Base-by-base conservation (phyloP, 78 protist species). In the Chrysochromulina parva region DNA sequence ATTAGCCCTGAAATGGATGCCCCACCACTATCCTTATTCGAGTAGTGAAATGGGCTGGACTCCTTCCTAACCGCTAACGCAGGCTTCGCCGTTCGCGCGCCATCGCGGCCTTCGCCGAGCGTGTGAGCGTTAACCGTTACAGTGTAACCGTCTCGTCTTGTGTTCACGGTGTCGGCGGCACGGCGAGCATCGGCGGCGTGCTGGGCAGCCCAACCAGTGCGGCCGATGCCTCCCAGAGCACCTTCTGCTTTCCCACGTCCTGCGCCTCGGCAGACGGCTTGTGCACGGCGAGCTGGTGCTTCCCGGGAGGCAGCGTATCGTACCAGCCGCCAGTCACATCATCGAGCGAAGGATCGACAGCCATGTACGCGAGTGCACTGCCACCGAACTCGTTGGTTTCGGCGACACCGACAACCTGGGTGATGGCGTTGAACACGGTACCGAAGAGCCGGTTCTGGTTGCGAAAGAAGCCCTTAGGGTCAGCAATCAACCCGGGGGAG, bases 401-500 rank as follows among this genome's bases (percentile, higher is more conserved):
- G 3, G 86, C 86, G 17, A 78, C 59, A 1, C 86, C 58, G 48
- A 22, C 62, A 0, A 24, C 17, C 58, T 53, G 50, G 17, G 60
- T 2, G 60, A 78, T 53, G 28, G 1, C 1, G 86, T 53, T 19
- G 60, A 78, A 78, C 26, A 19, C 38, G 86, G 62, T 1, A 24
- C 19, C 62, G 62, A 78, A 78, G 20, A 78, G 50, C 60, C 0
- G 1, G 47, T 53, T 53, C 86, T 78, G 86, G 60, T 78, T 53
- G 86, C 86, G 86, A 62, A 78, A 78, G 86, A 78, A 53, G 17
- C 86, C 86, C 11, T 53, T 4, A 3, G 82, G 82, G 5, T 53
- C 19, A 20, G 86, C 59, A 19, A 78, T 78, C 62, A 78, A 62
- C 10, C 86, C 86, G 24, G 86, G 86, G 2, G 86, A 78, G 62